phyloP scores from a whole-genome alignment of 306 rosid genomes.

The Amphicarpaea edgeworthii region DNA sequence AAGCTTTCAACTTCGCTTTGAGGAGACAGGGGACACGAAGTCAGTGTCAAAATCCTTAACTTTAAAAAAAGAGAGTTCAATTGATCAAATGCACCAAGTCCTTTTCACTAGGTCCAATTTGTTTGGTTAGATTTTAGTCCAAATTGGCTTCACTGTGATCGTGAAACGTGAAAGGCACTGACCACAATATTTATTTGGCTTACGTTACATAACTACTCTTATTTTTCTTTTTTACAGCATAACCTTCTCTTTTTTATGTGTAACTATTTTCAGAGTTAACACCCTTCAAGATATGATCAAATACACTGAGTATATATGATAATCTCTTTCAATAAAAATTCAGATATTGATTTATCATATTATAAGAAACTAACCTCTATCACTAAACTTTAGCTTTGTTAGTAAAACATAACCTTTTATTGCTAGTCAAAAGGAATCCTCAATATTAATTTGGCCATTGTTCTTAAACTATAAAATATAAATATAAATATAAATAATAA shows the following conservation, averaged over 20 bases:
- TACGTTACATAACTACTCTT: constrained; percentile 34
- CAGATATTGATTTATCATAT: no score
- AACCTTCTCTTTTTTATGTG: no score
- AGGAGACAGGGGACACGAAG: constrained; percentile 38
- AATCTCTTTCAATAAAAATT: no score
- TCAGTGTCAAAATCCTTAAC: background rate
- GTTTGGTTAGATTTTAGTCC: constrained; percentile 38
- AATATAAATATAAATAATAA: background rate
- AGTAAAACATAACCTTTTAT: background rate
- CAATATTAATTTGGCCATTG: background rate
- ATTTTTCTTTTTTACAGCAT: background rate
- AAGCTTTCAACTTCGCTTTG: constrained; percentile 36
- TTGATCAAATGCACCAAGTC: background rate
- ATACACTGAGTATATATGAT: no score
- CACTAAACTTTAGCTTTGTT: no score
- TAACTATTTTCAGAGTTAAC: no score
- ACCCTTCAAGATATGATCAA: no score
- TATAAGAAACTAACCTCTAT: no score
- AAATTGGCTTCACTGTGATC: constrained; percentile 14
- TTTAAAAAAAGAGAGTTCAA: background rate
- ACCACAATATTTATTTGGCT: constrained; percentile 36
- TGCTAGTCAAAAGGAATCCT: background rate
- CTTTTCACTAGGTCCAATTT: constrained; percentile 21
- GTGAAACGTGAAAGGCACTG: constrained; percentile 9
- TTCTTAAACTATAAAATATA: background rate